Base-by-base conservation (phyloP, 1,139 yeast genomes). In the Sugiyamaella sp. region DNA sequence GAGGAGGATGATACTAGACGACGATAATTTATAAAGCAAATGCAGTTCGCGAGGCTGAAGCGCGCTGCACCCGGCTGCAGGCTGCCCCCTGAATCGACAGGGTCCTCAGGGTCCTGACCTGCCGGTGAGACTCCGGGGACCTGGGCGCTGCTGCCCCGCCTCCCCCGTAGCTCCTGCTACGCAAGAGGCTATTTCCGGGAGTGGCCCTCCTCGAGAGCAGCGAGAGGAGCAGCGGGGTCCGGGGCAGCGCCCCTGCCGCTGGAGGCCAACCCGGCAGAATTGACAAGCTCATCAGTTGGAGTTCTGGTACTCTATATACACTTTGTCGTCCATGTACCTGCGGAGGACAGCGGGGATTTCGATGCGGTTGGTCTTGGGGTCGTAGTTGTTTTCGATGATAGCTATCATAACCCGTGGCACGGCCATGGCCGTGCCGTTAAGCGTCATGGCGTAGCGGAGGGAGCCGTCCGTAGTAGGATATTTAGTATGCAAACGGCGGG, bases 341-440 rank as follows among this genome's bases (percentile, higher is more conserved):
- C 81, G 78, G 54, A 93, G 74, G 0, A 81, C 90, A 49, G 76
- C 69, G 0, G 99, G 99, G 49, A 93, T 79, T 6, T 66, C 61
- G 4, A 93, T 78, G n/a, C 76, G 68, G 20, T 81, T 72, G 0
- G 80, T 76, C 5, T 63, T 68, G 0, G 83, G 80, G 58, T 91
- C 87, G 66, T 87, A 93, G 63, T 79, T 79, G 66, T 87, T 95
- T 70, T 95, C 99, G 3, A 93, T 73, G 17, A 95, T 78, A 2
- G 99, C 97, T 3, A 91, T 80, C 21, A 93, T 84, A 0, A 91
- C 85, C 56, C 99, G 75, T 1, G 99, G 99, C 10, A 93, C 86
- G 0, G 99, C 99, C 80, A 90, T 80, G 2, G 97, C 96, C 0
- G 99, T 95, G 22, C 98, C 99, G 61, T 95, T 95, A 48, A 95